Conservation (phyloP, 2,329 filamentous ascomycete species). For the Celoporthe dispersa region DNA sequence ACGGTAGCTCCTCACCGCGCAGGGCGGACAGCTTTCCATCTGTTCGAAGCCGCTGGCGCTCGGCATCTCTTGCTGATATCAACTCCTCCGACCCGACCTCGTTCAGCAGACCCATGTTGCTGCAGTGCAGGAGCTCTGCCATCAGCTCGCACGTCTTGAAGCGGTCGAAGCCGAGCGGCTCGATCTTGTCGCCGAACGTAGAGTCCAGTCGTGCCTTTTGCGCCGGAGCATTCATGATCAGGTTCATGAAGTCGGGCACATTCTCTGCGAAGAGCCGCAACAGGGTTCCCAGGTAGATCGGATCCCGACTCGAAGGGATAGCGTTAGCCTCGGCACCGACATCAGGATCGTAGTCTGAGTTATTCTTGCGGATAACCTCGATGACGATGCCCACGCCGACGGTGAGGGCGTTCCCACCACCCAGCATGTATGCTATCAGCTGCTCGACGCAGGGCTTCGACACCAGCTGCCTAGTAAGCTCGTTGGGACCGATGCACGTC, state of each 20-base stretch:
- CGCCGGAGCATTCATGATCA: slow-evolving; percentile 79
- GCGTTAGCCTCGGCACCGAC: slow-evolving; percentile 80
- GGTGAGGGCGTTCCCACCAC: slow-evolving; percentile 89
- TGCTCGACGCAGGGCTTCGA: slow-evolving; percentile 82
- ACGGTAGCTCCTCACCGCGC: slow-evolving; percentile 46
- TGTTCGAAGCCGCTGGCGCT: slow-evolving; percentile 77
- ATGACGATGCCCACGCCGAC: slow-evolving; percentile 98
- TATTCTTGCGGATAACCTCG: slow-evolving; percentile 98
- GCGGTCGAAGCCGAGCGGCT: slow-evolving; percentile 93
- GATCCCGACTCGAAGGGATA: slow-evolving; percentile 82
- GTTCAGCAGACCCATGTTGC: slow-evolving; percentile 96
- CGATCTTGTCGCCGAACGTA: slow-evolving; percentile 88
- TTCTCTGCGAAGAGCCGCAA: slow-evolving; percentile 87
- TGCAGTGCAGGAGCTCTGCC: slow-evolving; percentile 96
- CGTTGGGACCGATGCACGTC: slow-evolving; percentile 98
- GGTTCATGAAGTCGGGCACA: slow-evolving; percentile 90
- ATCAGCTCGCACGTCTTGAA: slow-evolving; percentile 99
- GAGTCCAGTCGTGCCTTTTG: slow-evolving; percentile 78
- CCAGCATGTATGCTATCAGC: slow-evolving; percentile 89
- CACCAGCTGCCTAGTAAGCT: slow-evolving; percentile 91
- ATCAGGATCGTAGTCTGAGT: slow-evolving; percentile 97
- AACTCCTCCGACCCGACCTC: slow-evolving; percentile 88
- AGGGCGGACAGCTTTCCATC: slow-evolving; percentile 72
- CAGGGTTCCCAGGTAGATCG: slow-evolving; percentile 92
- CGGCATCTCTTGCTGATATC: slow-evolving; percentile 76